These are phyloP conservation scores for Mortierella hygrophila DNA, from an alignment of 192 early-diverging fungal genomes.

Conservation along the genomic window DNA sequence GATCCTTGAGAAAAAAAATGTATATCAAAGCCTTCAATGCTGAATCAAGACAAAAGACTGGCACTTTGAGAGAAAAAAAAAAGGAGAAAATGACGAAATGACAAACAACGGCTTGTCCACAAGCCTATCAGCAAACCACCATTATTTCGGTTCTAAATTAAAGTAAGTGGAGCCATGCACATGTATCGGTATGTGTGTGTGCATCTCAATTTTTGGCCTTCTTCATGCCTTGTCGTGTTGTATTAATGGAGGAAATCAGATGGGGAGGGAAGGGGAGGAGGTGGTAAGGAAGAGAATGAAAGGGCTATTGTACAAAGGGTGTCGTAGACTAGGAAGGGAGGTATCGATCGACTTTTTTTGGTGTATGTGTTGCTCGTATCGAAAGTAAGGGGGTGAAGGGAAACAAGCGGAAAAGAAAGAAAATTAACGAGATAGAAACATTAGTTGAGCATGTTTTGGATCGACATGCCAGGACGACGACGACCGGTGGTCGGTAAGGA, in stretches of 20 bases:
- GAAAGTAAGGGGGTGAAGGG: not conserved
- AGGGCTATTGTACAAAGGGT: no score
- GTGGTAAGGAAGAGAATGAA: not conserved
- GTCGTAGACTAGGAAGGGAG: no score
- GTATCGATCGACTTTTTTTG: no score
- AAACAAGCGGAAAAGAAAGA: not conserved
- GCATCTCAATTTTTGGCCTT: not conserved
- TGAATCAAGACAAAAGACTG: no score
- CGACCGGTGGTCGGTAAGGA: not conserved
- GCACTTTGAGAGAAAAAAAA: no score
- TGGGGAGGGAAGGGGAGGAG: not conserved
- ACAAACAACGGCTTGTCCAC: no score
- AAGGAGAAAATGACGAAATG: not conserved
- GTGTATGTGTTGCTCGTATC: no score
- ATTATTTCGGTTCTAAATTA: no score
- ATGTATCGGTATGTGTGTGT: not conserved
- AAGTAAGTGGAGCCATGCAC: not conserved
- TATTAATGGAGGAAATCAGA: not conserved
- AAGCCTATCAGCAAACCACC: no score
- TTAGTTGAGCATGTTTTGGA: constrained; percentile 22
- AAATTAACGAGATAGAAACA: not conserved
- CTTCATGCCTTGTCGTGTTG: not conserved
- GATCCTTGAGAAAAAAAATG: no score
- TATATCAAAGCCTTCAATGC: no score
- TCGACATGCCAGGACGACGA: constrained; percentile 14